Evolutionary conservation across 164 flowering plant genomes (phyloP).

Genomic region (Vitis amurensis): DNA sequence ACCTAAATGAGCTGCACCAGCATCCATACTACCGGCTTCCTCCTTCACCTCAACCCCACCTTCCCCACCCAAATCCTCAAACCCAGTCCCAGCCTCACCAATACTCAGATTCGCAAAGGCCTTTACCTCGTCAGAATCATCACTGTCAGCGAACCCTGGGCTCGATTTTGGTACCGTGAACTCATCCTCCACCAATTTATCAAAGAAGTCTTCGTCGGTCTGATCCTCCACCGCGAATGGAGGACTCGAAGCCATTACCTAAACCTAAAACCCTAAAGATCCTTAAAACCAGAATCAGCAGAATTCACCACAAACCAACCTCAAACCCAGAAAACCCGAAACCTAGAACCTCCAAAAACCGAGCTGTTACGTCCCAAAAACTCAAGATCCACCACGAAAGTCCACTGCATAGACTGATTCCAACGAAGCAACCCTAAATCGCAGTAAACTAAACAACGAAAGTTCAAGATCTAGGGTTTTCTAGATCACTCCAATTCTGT

Average conservation of each 20-base stretch:
- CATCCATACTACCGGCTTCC: constrained; percentile 2
- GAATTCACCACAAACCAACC: constrained; percentile 8
- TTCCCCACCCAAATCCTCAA: constrained; percentile 17
- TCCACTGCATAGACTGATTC: not conserved
- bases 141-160: constrained; percentile 16
- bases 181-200: constrained; percentile 68
- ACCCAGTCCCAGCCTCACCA: constrained; percentile 14
- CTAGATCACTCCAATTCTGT: constrained; percentile 10
- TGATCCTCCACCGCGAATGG: constrained; percentile 70
- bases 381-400: constrained; percentile 20
- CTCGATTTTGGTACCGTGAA: constrained; percentile 11
- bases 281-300: constrained; percentile 4
- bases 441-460: not conserved
- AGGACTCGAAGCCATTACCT: constrained; percentile 58
- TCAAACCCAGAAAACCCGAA: not conserved
- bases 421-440: constrained; percentile 1
- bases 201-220: constrained; percentile 84
- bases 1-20: not conserved
- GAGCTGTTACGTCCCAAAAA: constrained; percentile 4
- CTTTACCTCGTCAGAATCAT: constrained; percentile 41
- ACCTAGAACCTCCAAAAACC: constrained; percentile 5
- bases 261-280: constrained; percentile 19
- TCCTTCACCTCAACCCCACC: not conserved
- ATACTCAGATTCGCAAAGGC: constrained; percentile 45
- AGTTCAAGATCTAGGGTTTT: constrained; percentile 39